Evolutionary conservation across 371 early-diverging fungal species (phyloP), one percentile per base, ranked within the genome.

Genomic region (Coemansia sp.): DNA sequence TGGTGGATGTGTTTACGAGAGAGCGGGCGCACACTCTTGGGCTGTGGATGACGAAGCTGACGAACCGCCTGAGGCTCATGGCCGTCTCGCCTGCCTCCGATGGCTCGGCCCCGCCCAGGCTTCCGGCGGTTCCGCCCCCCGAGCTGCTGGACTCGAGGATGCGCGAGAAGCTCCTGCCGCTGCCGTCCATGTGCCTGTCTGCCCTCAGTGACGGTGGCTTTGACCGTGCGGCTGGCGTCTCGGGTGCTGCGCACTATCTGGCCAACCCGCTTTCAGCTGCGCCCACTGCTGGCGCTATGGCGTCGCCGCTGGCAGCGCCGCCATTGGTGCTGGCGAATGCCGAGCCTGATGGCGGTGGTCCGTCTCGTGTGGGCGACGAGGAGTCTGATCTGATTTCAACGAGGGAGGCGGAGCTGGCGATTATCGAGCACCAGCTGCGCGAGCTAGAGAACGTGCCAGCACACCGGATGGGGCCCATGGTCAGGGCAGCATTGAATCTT

Each of bases 21-120:
- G 62, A 66, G 39, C 62, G 75, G 2, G 72, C 72, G 0, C 51
- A 31, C 31, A 66, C 75, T 0, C 62, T 75, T n/a, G 56, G 31
- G 6, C 14, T 59, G 57, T 75, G 75, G 75, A 42, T 62, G 24
- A 16, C 49, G 7, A 75, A 75, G 60, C 47, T 75, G 63, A 59
- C 75, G 9, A 70, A 70, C 48, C 60, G 75, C 31, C 62, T 75
- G 6, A 54, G 75, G 9, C 53, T 75, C 52, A 75, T 75, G 75
- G 67, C 75, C 0, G 63, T 75, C 16, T 47, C 72, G 11, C 75
- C 75, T 9, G 75, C 75, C 1, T 53, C 75, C 2, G 75, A 75
- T 6, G 75, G 75, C 1, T 75, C 75, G 12, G 75, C 75, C 16
- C 75, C 75, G 4, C 75, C 46, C 14, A 49, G 75, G 1, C 63